Evolutionary conservation across 371 early-diverging fungal genomes (phyloP).

Genomic region (Dichotomocladium elegans): DNA sequence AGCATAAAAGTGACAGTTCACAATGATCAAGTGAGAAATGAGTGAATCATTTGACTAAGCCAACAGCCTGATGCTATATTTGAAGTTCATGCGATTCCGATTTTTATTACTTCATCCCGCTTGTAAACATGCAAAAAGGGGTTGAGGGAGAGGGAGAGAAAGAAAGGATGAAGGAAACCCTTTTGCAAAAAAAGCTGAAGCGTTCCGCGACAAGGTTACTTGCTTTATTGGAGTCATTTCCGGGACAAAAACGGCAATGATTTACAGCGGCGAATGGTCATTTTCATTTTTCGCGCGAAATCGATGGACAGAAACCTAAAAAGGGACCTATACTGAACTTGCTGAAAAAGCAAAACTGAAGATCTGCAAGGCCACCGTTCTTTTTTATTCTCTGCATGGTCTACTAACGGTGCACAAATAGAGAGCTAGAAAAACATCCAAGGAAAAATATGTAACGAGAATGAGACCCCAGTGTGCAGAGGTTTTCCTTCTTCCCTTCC

Average conservation of each 20-base stretch:
- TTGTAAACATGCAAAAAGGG: too few species aligned
- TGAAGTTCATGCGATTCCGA: too few species aligned
- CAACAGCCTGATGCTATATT: background rate
- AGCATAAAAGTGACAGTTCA: background rate
- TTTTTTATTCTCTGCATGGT: too few species aligned
- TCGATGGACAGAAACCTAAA: conserved; percentile 3
- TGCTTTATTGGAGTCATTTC: conserved; percentile 7
- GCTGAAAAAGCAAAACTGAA: background rate
- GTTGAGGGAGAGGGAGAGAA: background rate
- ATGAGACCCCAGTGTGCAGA: too few species aligned
- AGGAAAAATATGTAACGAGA: too few species aligned
- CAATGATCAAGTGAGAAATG: background rate
- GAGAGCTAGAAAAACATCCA: too few species aligned
- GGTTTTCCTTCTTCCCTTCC: background rate
- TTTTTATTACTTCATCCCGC: too few species aligned
- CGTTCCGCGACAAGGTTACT: background rate
- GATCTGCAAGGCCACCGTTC: background rate
- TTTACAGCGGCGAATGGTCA: conserved; percentile 12
- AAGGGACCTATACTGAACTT: background rate
- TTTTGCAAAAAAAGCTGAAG: background rate
- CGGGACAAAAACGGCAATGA: conserved; percentile 1
- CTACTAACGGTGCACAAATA: too few species aligned
- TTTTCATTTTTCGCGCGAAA: conserved; percentile 13
- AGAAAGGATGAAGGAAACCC: background rate
- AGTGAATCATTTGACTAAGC: background rate